Evolutionary conservation across 1,284 basidiomycete species (phyloP), one percentile per base, ranked within the genome.

Genomic region (Ustilago trichophora): DNA sequence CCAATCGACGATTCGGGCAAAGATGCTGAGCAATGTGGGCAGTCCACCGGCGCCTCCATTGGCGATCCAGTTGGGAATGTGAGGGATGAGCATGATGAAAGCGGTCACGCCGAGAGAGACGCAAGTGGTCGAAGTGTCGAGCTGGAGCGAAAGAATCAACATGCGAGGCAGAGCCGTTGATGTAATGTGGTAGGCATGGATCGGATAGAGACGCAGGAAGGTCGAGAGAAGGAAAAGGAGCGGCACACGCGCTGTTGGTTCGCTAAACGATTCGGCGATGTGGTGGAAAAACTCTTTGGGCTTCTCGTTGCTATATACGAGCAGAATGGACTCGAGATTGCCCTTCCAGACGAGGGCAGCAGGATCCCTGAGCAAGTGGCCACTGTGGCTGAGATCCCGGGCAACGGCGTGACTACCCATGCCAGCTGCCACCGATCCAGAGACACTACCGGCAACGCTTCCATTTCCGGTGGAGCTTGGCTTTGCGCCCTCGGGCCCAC

Each of bases 261-360:
- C 72, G 40, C 15, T 42, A 38, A 77, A 75, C 7, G 71, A 58
- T 19, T 64, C 59, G 22, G 77, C 60, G 9, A 80, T 33, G 51
- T 78, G 76, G 52, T 74, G 72, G 56, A 80, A 77, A 54, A 81
- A 80, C n/a, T 65, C 52, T 24, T 72, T 73, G 10, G 78, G 76
- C 32, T 59, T 63, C 19, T 67, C 49, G 43, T 67, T 57, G 31
- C 73, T 71, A 51, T 66, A 80, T 33, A 73, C 49, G 13, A 76
- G 52, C 13, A 80, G 42, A 24, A 74, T 71, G 16, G 70, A 63
- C 38, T 79, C 76, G 45, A 79, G 56, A 29, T 75, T 69, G 19
- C 70, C 71, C 38, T 63, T 72, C 68, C 71, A 74, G 36, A 72
- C 68, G 34, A 68, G 54, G 21, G 64, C 35, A 26, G 42, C 46